Percentiles rank a stretch among this genome's conserved stretches.
These are phyloP conservation scores for Thalassiosira oceanica DNA, from an alignment of 352 stramenopile species.

Conservation along the genomic window DNA sequence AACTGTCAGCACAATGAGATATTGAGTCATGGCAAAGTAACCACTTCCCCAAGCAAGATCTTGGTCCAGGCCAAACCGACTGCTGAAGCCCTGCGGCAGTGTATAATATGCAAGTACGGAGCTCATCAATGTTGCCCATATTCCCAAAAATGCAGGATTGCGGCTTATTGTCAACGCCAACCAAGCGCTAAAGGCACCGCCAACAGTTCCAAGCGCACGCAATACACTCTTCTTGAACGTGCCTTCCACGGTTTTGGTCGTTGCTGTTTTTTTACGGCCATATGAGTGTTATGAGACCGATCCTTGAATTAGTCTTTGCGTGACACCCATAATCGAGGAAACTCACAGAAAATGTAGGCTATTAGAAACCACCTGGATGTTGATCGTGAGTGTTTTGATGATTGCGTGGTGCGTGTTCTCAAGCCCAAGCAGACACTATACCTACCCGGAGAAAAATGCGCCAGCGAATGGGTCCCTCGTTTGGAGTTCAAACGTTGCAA, in stretches of 20 bases:
- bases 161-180: conserved; percentile 3
- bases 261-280: too few species aligned
- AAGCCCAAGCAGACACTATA: too few species aligned
- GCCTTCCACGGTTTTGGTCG: conserved; percentile 16
- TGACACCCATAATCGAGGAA: too few species aligned
- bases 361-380: too few species aligned
- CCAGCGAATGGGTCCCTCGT: too few species aligned
- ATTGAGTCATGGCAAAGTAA: conserved; percentile 30
- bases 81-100: conserved; percentile 10
- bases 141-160: conserved; percentile 11
- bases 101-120: not conserved
- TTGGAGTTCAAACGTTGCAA: too few species aligned
- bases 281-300: too few species aligned
- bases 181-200: conserved; percentile 22
- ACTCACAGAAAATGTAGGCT: too few species aligned
- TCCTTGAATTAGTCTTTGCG: too few species aligned
- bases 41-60: conserved; percentile 18
- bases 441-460: too few species aligned
- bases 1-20: conserved; percentile 11
- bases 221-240: conserved; percentile 27
- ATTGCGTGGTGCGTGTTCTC: too few species aligned
- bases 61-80: conserved; percentile 5
- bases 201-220: conserved; percentile 15
- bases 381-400: too few species aligned
- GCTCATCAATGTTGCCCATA: conserved; percentile 11